phyloP scores from a whole-genome alignment of 495 filamentous ascomycete species.

The Lentithecium fluviatile region DNA sequence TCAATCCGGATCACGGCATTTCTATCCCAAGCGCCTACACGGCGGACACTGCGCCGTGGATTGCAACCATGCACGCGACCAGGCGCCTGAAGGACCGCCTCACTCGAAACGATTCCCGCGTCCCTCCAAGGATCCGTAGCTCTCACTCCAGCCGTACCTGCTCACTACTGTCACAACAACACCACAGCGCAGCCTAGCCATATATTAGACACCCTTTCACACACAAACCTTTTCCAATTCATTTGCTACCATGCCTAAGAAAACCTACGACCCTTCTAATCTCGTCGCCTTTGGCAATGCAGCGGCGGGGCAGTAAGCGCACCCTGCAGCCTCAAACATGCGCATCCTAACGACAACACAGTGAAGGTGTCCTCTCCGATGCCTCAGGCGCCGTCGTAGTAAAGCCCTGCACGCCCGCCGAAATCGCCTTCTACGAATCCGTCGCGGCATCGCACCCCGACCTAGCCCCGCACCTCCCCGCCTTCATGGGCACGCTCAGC shows the following conservation, averaged over 20 bases:
- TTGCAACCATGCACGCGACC: too few species aligned
- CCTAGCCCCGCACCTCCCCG: slow-evolving; percentile 78
- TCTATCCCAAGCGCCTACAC: too few species aligned
- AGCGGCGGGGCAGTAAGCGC: slow-evolving; percentile 90
- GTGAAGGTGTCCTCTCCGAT: slow-evolving; percentile 89
- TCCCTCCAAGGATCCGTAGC: too few species aligned
- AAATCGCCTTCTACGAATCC: slow-evolving; percentile 91
- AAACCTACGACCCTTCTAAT: slow-evolving; percentile 39
- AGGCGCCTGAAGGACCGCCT: too few species aligned
- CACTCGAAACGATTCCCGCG: too few species aligned
- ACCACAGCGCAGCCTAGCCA: too few species aligned
- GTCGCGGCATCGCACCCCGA: slow-evolving; percentile 61
- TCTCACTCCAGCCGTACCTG: too few species aligned
- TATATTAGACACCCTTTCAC: too few species aligned
- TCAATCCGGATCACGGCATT: too few species aligned
- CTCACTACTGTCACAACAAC: too few species aligned
- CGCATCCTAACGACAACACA: slow-evolving; percentile 43
- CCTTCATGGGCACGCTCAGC: slow-evolving; percentile 73
- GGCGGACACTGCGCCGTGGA: too few species aligned
- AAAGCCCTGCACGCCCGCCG: slow-evolving; percentile 85
- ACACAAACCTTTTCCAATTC: slow-evolving; percentile 1
- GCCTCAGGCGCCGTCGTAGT: slow-evolving; percentile 81
- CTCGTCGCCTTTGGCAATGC: slow-evolving; percentile 73
- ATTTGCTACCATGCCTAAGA: slow-evolving; percentile 17
- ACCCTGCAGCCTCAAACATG: background rate